Base-by-base conservation (phyloP, 768 basidiomycete genomes). In the Paxillus ammoniavirescens region DNA sequence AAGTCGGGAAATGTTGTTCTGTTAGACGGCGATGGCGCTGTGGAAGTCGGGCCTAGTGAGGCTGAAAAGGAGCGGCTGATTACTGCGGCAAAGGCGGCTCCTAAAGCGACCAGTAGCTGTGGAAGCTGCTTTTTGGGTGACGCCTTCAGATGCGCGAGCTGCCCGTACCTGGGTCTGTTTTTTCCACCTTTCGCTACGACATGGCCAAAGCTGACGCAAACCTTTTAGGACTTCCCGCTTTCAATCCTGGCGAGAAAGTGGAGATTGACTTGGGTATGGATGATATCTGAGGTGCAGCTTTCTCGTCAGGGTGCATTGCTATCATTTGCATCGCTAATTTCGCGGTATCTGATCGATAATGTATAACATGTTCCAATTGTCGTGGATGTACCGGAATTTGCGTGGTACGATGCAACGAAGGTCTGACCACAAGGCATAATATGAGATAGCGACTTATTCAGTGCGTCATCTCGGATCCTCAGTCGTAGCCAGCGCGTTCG, bases 241-340 rank as follows among this genome's bases (percentile, higher is more conserved):
- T 99, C 77, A 91, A 96, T 71, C 96, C 97, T 2, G 97, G 97
- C 52, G 93, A 98, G 76, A 96, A 98, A 75, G 93, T 99, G 26
- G 87, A 93, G 77, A 91, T 95, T 55, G 82, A 89, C 65, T 80
- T 94, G 56, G 82, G 80, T 47, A 91, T 90, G 86, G 93, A 95
- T 69, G 93, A 97, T 70, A 49, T 59, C 42, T 36, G 28, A 47
- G 23, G 18, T 28, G 12, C 47, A 35, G 46, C 49, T 15, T 36
- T 40, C 4, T 31, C 26, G 17, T 40, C n/a, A 44, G 47, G 54
- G 33, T 43, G 12, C 35, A 9, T 35, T 35, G 35, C 13, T 8
- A 50, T 55, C 36, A 38, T 18, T 47, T 42, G 41, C 43, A 38
- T 45, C 37, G 47, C 30, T 45, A 8, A 31, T 30, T 13, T 49